Conservation (phyloP, 306 rosid genomes). For the Herpetospermum pedunculosum region DNA sequence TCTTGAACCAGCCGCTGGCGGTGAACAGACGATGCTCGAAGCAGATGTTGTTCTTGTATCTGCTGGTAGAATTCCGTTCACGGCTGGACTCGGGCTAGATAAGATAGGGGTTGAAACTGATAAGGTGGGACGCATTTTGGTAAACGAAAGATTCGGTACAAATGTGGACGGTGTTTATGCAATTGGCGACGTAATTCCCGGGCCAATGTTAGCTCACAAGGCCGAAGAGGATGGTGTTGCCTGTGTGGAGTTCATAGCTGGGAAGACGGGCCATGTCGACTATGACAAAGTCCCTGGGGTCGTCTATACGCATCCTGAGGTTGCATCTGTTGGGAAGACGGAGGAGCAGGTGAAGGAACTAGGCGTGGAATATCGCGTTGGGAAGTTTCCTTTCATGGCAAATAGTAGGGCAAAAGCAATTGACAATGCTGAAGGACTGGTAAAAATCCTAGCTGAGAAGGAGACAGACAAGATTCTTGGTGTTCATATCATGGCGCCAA, state of each 20-base stretch:
- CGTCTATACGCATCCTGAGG: conserved; percentile 88
- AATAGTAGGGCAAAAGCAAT: conserved; percentile 98
- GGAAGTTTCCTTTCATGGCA: conserved; percentile 88
- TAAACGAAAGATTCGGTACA: conserved; percentile 61
- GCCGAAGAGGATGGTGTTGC: conserved; percentile 99
- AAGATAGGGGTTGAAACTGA: conserved; percentile 80
- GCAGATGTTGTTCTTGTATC: conserved; percentile 95
- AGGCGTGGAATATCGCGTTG: conserved; percentile 66
- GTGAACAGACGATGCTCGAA: conserved; percentile 59
- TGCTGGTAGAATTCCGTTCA: conserved; percentile 87
- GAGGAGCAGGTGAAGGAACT: conserved; percentile 87
- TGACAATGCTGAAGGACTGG: conserved; percentile 87
- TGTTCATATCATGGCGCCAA: conserved; percentile 89
- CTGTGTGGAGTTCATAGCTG: conserved; percentile 94
- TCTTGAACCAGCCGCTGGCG: conserved; percentile 85
- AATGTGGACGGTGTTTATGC: conserved; percentile 75
- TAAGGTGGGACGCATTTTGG: conserved; percentile 67
- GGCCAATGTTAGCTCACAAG: conserved; percentile 98
- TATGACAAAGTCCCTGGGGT: conserved; percentile 97
- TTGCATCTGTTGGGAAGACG: conserved; percentile 86
- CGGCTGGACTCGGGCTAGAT: conserved; percentile 68
- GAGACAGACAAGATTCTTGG: conserved; percentile 93
- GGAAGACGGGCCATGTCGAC: conserved; percentile 90
- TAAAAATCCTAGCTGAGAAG: conserved; percentile 80
- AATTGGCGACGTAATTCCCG: conserved; percentile 94